phyloP scores from a whole-genome alignment of 176 grass and related monocot species.

The Urochloa ruziziensis region DNA sequence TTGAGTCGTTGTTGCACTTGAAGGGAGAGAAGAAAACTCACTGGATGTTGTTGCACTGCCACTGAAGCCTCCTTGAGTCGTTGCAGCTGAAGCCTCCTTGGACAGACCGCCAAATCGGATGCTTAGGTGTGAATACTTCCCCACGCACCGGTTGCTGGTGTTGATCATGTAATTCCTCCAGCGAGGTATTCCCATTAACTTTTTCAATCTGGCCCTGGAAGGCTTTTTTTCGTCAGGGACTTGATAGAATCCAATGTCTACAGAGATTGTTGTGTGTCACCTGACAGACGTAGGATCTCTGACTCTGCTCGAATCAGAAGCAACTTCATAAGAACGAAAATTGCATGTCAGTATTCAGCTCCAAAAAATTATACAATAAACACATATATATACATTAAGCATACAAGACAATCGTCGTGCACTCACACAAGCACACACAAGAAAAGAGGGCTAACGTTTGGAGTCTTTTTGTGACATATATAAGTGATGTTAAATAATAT shows the following conservation, averaged over 20 bases:
- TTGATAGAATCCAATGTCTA: conserved; percentile 54
- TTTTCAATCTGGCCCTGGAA: conserved; percentile 50
- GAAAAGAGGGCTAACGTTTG: no score
- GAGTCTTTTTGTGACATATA: no score
- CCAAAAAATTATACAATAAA: not conserved
- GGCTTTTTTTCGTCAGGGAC: conserved; percentile 43
- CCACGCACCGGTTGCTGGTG: conserved; percentile 21
- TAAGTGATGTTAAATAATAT: no score
- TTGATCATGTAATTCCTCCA: conserved; percentile 18
- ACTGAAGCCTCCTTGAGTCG: no score
- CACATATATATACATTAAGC: not conserved
- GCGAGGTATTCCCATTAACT: not conserved
- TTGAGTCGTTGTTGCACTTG: no score
- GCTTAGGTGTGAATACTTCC: conserved; percentile 74
- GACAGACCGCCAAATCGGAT: no score
- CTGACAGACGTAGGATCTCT: conserved; percentile 60
- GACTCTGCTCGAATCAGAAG: conserved; percentile 66
- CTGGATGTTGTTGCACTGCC: no score
- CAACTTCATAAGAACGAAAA: conserved; percentile 43
- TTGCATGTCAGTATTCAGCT: conserved; percentile 13
- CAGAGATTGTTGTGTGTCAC: conserved; percentile 48
- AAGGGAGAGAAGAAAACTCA: no score
- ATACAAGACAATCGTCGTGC: no score
- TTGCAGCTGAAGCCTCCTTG: no score
- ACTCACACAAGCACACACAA: no score